Evolutionary conservation across 306 rosid species (phyloP).

Genomic region (Fragaria iinumae): DNA sequence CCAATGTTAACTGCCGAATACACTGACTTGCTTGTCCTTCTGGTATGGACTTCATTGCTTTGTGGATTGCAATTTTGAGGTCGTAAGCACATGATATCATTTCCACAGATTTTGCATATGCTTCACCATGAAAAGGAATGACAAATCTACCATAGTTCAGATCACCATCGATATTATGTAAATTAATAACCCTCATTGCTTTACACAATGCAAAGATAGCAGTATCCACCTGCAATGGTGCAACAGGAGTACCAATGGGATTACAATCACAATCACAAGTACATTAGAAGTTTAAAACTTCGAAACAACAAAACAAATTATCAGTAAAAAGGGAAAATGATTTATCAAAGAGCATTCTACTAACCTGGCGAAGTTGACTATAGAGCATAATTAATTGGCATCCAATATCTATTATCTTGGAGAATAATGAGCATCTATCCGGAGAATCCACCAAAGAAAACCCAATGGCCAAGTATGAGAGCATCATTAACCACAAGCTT

Average conservation of each 20-base stretch:
- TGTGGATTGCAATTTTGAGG: constrained; percentile 50
- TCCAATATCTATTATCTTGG: constrained; percentile 50
- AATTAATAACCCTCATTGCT: constrained; percentile 56
- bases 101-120: constrained; percentile 62
- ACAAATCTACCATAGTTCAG: constrained; percentile 42
- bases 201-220: constrained; percentile 69
- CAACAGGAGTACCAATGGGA: constrained; percentile 25
- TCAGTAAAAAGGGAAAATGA: constrained; percentile 1
- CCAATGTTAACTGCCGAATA: constrained; percentile 53
- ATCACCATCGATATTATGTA: constrained; percentile 34
- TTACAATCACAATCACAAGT: constrained; percentile 18
- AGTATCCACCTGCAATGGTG: constrained; percentile 65
- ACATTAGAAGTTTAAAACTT: background rate
- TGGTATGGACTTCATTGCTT: constrained; percentile 64
- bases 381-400: constrained; percentile 67
- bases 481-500: constrained; percentile 60
- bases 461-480: constrained; percentile 56
- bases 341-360: constrained; percentile 33
- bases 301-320: background rate
- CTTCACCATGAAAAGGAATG: constrained; percentile 43
- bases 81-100: constrained; percentile 54
- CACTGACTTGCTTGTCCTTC: constrained; percentile 83
- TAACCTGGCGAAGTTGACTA: constrained; percentile 91
- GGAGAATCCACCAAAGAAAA: constrained; percentile 34
- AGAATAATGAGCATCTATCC: constrained; percentile 40